Base-by-base conservation (phyloP, 2,329 filamentous ascomycete species). In the Neonectria sp. region DNA sequence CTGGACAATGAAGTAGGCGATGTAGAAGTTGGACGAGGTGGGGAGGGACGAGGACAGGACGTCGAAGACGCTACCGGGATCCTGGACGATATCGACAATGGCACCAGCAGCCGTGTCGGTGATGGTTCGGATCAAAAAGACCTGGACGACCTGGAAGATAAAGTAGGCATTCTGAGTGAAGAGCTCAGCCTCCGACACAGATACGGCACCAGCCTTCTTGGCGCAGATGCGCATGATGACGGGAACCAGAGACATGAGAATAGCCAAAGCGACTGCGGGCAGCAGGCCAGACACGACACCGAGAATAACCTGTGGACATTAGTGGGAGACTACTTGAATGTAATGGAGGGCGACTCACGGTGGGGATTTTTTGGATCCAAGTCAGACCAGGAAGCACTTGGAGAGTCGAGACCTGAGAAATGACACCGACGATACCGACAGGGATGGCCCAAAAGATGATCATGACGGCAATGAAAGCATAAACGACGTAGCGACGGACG, bases 111-210 rank as follows among this genome's bases (percentile, higher is more conserved):
- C 95, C 2, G 94, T 91, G 43, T 94, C 95, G 7, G 93, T 87
- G 21, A 98, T 72, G 0, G 95, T 97, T 7, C 93, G 91, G 45
- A 98, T 90, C 58, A 98, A 83, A 84, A 98, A 98, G 40, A 97
- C 93, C 79, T 98, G 95, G n/a, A 97, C 85, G 51, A 98, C 89
- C 80, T 96, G 93, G 84, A 97, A 97, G 68, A 88, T 89, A 76
- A 97, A 99, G 86, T 97, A 98, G 75, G 91, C 92, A 78, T 96
- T 97, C 79, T 98, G 94, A 0, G 94, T 95, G 68, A 93, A 95
- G 12, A 98, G 85, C 82, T 99, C 96, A 15, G 96, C 90, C 8
- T 92, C 89, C 1, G 94, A 92, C 21, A 90, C 81, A 1, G 94
- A 95, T 9, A 95, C 93, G 70, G 92, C 92, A 65, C 96, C 96